A percentile compares a stretch with the other conserved stretches of the same genome.
phyloP scores from a whole-genome alignment of 257 asterid species.

The Penstemon davidsonii region DNA sequence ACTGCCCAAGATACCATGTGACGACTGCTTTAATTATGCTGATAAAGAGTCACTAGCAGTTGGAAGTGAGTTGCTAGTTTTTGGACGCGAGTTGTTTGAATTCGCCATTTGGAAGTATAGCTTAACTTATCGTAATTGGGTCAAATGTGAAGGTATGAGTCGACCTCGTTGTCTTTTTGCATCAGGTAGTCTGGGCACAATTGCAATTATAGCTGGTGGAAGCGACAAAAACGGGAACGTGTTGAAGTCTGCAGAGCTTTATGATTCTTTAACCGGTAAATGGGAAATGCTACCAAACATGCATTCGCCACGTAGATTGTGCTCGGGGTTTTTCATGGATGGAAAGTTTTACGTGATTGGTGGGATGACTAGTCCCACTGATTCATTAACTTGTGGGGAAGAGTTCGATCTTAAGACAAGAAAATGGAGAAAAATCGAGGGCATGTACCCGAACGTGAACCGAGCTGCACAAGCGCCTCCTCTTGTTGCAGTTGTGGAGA shows the following conservation, averaged over 20 bases:
- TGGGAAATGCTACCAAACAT: conserved; percentile 86
- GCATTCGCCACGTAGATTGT: conserved; percentile 75
- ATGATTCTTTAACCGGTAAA: conserved; percentile 59
- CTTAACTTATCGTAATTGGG: conserved; percentile 50
- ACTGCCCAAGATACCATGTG: conserved; percentile 81
- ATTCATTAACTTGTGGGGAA: conserved; percentile 78
- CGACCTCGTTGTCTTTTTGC: conserved; percentile 83
- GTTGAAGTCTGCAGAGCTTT: conserved; percentile 76
- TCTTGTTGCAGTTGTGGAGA: conserved; percentile 79
- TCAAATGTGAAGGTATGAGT: conserved; percentile 69
- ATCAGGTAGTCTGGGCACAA: conserved; percentile 65
- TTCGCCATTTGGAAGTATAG: conserved; percentile 89
- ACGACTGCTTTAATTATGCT: conserved; percentile 74
- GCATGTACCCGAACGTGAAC: conserved; percentile 78
- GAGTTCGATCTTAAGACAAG: conserved; percentile 70
- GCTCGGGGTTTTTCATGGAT: conserved; percentile 89
- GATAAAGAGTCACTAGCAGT: conserved; percentile 87
- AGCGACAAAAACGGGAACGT: conserved; percentile 71
- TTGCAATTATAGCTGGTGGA: conserved; percentile 81
- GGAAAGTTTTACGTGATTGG: conserved; percentile 78
- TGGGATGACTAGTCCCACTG: conserved; percentile 75
- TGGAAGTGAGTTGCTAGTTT: conserved; percentile 77
- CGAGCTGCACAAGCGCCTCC: conserved; percentile 94
- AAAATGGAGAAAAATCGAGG: conserved; percentile 75
- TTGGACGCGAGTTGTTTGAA: conserved; percentile 76